Evolutionary conservation across 1,139 yeast species (phyloP), one percentile per base, ranked within the genome.

Genomic region (Scheffersomyces quercinus): DNA sequence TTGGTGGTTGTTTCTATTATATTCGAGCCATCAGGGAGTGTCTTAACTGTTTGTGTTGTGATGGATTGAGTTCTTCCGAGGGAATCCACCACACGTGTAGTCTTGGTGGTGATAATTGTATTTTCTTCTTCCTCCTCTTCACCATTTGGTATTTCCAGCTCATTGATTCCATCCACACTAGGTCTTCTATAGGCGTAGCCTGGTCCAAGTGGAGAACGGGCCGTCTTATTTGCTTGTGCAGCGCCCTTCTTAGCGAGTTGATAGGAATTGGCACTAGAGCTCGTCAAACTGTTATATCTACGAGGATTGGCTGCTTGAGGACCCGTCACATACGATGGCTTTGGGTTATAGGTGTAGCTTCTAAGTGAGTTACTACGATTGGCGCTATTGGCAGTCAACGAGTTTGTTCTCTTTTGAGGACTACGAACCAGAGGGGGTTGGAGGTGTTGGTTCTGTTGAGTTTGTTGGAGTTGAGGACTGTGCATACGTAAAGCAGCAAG

Each of bases 1-100:
- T 68, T 73, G 13, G 77, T 72, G 28, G 73, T 70, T 3, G 77
- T 73, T 52, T 74, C 78, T 41, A 71, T 70, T 30, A 73, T 62
- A 43, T 70, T 73, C 33, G 77, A 69, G 2, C 79, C 79, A 52
- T 74, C 79, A 3, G 77, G 71, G 38, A 72, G 53, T 1, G 70
- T 65, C 47, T 66, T 65, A 34, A 68, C 63, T 9, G 75, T 73
- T 49, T 73, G 70, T 5, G 76, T 72, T 24, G 78, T 74, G 35
- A 74, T 65, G 4, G 77, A 70, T 44, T 59, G 68, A 2, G 74
- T 68, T 48, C 78, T 58, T 6, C 79, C 79, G 35, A 53, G 65
- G 4, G 73, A 50, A 45, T 74, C 79, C n/a, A 72, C 65, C 13
- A 73, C 68, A 46, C 68, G 70, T 12, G 78, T 73, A 5, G 79